Percentiles rank a stretch among this genome's conserved stretches.
Evolutionary conservation across 768 basidiomycete genomes (phyloP).

Genomic region (Infundibulicybe gibba): DNA sequence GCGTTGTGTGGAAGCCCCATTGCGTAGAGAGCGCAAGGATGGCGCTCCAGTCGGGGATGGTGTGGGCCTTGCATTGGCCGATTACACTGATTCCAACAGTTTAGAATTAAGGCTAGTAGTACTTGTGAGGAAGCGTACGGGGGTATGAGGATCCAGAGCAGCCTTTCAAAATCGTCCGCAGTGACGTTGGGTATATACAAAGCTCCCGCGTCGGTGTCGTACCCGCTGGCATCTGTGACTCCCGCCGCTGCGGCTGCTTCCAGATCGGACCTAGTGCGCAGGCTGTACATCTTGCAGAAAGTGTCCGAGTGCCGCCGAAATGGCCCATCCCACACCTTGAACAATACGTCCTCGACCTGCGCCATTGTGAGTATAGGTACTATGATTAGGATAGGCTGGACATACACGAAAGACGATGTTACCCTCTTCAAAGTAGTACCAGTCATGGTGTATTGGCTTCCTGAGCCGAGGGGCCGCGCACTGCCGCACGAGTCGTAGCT

Average conservation of each 20-base stretch:
- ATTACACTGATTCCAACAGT: not conserved
- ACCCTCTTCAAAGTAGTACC: constrained; percentile 22
- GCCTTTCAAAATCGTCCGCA: constrained; percentile 28
- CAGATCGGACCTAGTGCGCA: constrained; percentile 9
- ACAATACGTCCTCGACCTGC: constrained; percentile 14
- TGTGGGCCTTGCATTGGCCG: constrained; percentile 8
- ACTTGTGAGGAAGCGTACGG: constrained; percentile 14
- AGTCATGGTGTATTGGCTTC: constrained; percentile 3
- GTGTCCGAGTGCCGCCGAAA: no score
- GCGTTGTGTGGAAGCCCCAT: no score
- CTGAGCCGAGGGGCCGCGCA: not conserved
- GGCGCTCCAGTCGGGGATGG: constrained; percentile 7
- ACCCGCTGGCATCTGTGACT: constrained; percentile 4
- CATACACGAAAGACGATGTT: constrained; percentile 19
- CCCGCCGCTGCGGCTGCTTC: constrained; percentile 9
- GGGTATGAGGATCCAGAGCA: constrained; percentile 28
- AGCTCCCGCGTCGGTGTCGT: constrained; percentile 13
- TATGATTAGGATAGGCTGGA: not conserved
- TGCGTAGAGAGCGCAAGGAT: constrained; percentile 1
- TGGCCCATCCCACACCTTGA: constrained; percentile 16
- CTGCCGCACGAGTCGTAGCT: not conserved
- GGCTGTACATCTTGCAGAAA: no score
- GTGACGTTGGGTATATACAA: constrained; percentile 21
- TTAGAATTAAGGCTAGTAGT: not conserved
- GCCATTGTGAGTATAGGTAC: not conserved